Base-by-base conservation (phyloP, 2,329 filamentous ascomycete genomes). In the Ambrosiella beaveri region DNA sequence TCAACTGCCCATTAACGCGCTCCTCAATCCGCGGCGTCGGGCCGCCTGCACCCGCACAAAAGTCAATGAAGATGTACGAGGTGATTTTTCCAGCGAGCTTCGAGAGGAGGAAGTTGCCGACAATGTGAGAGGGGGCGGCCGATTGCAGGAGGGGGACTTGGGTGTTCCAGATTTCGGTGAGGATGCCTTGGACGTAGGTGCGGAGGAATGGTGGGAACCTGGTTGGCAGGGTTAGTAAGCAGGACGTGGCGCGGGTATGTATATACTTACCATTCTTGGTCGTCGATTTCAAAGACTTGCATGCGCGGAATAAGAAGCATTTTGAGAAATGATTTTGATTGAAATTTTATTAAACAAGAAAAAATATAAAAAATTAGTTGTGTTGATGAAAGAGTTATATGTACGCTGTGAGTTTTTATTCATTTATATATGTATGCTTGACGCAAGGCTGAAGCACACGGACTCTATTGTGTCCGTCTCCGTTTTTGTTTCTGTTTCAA, bases 21-120 rank as follows among this genome's bases (percentile, higher is more conserved):
- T 70, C 71, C 67, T 85, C 82, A 55, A 86, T 80, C 44, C 71
- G 72, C 0, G 82, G 82, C 1, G 81, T 86, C 0, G 84, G 84
- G 0, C 85, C 85, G 45, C 86, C 86, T 12, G 77, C 82, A 56
- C 86, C 86, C 1, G 85, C 82, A 67, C 85, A 88, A 68, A 88
- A 86, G 70, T 90, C 86, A 61, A 89, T 76, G 63, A 85, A 81
- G 15, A 77, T 80, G 67, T 84, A 81, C 1, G 71, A 68, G 15
- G 73, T 69, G 1, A 79, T 70, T 40, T 38, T 19, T 35, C 71
- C 65, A 40, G 74, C 73, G 12, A 84, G 73, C 47, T 76, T 70
- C 19, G 68, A 69, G 44, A 74, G 71, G 51, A 88, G 74, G 17
- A 79, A 69, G 49, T 71, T 68, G 52, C 82, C 78, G n/a, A 80